These are phyloP conservation scores for Flammula alnicola DNA, from an alignment of 1,284 basidiomycete genomes.

Conservation along the genomic window DNA sequence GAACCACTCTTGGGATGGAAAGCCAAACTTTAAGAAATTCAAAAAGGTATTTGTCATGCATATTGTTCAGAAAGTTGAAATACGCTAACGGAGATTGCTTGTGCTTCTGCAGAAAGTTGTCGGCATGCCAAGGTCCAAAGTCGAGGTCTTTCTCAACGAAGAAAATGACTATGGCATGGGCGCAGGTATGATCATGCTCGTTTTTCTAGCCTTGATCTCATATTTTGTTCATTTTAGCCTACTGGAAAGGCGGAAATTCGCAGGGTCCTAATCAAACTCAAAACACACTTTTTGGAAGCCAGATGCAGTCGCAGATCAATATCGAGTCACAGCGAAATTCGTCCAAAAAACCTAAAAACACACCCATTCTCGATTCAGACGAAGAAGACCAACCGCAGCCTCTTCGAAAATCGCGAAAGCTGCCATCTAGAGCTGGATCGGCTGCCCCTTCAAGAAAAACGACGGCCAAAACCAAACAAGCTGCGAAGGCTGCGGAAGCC, in stretches of 20 bases:
- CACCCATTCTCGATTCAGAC: slow-evolving; percentile 34
- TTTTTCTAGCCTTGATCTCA: slow-evolving; percentile 4
- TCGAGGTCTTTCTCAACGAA: slow-evolving; percentile 58
- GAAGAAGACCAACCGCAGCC: slow-evolving; percentile 35
- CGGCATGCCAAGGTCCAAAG: slow-evolving; percentile 33
- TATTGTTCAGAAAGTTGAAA: background rate
- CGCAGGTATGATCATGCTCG: slow-evolving; percentile 41
- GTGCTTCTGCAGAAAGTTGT: slow-evolving; percentile 38
- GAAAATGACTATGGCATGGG: slow-evolving; percentile 63
- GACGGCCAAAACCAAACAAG: slow-evolving; percentile 19
- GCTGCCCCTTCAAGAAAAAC: slow-evolving; percentile 21
- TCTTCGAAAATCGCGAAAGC: slow-evolving; percentile 23
- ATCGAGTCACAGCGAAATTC: no score
- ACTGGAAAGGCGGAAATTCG: slow-evolving; percentile 51
- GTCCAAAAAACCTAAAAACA: no score
- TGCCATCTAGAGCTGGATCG: slow-evolving; percentile 33
- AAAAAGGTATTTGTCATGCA: slow-evolving; percentile 64
- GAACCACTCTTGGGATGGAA: slow-evolving; percentile 51
- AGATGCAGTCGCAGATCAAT: slow-evolving; percentile 18
- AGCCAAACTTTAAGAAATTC: slow-evolving; percentile 87
- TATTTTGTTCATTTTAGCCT: slow-evolving; percentile 40
- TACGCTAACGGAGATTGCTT: slow-evolving; percentile 32
- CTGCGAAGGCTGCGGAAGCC: slow-evolving; percentile 32
- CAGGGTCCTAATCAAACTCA: slow-evolving; percentile 25
- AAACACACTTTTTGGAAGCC: slow-evolving; percentile 20